phyloP scores from a whole-genome alignment of 257 asterid species.

The Solanum clarkiae region DNA sequence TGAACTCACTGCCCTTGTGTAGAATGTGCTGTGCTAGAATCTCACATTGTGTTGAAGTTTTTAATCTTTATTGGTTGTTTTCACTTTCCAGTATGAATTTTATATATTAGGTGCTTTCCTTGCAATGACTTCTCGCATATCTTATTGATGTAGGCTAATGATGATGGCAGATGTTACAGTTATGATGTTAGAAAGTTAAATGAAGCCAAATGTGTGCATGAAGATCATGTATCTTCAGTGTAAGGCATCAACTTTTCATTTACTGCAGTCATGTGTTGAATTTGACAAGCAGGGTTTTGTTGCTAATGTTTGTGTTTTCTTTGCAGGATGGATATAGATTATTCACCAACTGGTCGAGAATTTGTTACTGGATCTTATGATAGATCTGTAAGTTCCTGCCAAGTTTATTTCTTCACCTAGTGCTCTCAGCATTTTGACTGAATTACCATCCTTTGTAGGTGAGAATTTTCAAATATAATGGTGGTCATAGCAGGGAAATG shows the following conservation, averaged over 20 bases:
- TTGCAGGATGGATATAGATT: constrained; percentile 91
- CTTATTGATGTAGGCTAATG: constrained; percentile 60
- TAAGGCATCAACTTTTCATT: constrained; percentile 20
- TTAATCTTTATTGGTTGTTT: background rate
- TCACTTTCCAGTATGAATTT: background rate
- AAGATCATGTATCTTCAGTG: constrained; percentile 94
- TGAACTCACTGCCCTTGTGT: background rate
- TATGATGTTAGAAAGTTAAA: constrained; percentile 73
- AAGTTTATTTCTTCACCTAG: background rate
- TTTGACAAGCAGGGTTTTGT: background rate
- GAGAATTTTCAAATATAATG: constrained; percentile 81
- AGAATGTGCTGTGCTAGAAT: background rate
- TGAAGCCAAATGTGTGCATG: constrained; percentile 84
- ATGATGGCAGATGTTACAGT: constrained; percentile 87
- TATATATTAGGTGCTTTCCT: background rate
- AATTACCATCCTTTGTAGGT: constrained; percentile 38
- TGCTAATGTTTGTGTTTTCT: background rate
- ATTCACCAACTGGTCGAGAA: constrained; percentile 97
- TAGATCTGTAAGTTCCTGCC: constrained; percentile 62
- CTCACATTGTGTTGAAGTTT: background rate
- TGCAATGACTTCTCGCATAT: background rate
- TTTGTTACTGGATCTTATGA: constrained; percentile 97
- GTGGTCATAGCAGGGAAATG: constrained; percentile 94
- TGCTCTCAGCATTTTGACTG: background rate
- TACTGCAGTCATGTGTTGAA: background rate